These are phyloP conservation scores for Tephrocybe sp. DNA, from an alignment of 768 basidiomycete genomes.

Conservation along the genomic window DNA sequence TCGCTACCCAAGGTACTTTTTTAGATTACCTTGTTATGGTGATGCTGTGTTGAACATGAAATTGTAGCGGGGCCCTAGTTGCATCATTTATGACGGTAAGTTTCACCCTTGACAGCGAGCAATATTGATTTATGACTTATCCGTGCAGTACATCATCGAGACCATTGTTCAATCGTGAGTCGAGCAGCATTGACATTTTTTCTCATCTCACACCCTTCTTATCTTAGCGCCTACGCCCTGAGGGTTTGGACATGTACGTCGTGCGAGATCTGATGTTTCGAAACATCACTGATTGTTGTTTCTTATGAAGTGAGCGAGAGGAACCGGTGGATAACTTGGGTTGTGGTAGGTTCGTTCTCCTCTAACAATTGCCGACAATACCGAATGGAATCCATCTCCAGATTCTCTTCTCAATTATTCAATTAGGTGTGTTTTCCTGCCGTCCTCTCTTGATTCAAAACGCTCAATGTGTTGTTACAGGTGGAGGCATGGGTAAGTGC, in stretches of 20 bases:
- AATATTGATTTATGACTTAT: not conserved
- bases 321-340: not conserved
- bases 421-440: not conserved
- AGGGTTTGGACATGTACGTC: slow-evolving; percentile 4
- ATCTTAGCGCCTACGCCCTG: slow-evolving; percentile 1
- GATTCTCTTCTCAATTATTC: not conserved
- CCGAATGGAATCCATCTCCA: not conserved
- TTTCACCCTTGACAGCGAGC: not conserved
- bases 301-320: slow-evolving; percentile 1
- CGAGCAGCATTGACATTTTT: not conserved
- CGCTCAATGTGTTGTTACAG: not conserved
- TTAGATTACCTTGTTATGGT: not conserved
- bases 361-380: not conserved
- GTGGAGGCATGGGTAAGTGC: slow-evolving; percentile 4
- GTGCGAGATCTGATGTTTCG: not conserved
- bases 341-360: not conserved
- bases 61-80: not conserved
- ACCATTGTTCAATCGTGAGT: slow-evolving; percentile 3
- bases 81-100: slow-evolving; percentile 4
- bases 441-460: not conserved
- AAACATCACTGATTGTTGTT: not conserved
- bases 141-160: not conserved
- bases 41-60: not conserved
- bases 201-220: not conserved
- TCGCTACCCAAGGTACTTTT: not conserved